Base-by-base conservation (phyloP, 2,329 filamentous ascomycete genomes). In the Colletotrichum karsti region DNA sequence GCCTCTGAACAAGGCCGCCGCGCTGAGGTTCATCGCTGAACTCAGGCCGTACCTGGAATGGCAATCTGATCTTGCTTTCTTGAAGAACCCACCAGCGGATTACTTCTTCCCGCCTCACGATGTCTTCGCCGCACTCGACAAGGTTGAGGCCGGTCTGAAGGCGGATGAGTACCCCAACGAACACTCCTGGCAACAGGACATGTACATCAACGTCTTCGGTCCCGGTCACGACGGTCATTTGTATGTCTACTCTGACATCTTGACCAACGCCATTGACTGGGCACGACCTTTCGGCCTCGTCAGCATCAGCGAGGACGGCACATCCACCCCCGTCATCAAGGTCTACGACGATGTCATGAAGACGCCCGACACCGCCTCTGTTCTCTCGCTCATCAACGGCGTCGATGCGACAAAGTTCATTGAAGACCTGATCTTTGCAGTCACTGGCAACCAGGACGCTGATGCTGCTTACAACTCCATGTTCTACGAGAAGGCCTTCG, bases 1-100 rank as follows among this genome's bases (percentile, higher is more conserved):
- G 3, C 81, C 81, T 10, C 77, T 80, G 62, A 74, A 76, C 53
- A 74, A 72, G 18, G 65, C 76, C 4, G 75, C 74, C 4, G 81
- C 78, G 0, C 50, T 74, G 24, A 69, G 76, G 60, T 73, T 82
- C 15, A 69, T 82, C 46, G 72, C 77, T 41, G 78, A 77, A 44
- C 71, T 82, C 33, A 75, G 75, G 65, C 78, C 80, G 2, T 85
- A 82, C 39, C 74, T 83, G 1, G 77, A 84, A 54, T 86, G 83
- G 75, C 84, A 87, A 70, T 83, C 81, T 35, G 82, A 81, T 4
- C 73, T 82, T 9, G 81, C 81, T 15, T 84, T 81, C 71, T 77
- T 86, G 33, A 84, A 84, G 67, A 76, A 84, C 54, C 87, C 87
- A 2, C 87, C 87, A 0, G 63, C 78, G 12, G 78, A 78, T 10